Evolutionary conservation across 805 yeast species (phyloP).

Genomic region (Candida qinlingensis): DNA sequence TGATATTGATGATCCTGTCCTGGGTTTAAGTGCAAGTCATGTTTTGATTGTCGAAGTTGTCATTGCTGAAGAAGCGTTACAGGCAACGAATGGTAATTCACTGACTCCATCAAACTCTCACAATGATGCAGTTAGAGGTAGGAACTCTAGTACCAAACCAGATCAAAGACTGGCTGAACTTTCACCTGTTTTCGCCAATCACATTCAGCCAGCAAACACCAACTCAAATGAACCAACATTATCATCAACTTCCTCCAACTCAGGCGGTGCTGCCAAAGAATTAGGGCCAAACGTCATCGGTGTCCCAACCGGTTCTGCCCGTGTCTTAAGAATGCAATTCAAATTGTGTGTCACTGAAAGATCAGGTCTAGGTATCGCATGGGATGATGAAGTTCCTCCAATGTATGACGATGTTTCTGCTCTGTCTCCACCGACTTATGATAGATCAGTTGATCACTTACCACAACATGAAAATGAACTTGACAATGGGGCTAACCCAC

Average conservation of each 20-base stretch:
- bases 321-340: slow-evolving; percentile 93
- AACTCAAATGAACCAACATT: slow-evolving; percentile 15
- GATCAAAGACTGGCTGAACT: slow-evolving; percentile 40
- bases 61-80: slow-evolving; percentile 85
- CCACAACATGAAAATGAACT: slow-evolving; percentile 9
- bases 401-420: slow-evolving; percentile 81
- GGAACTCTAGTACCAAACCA: slow-evolving; percentile 13
- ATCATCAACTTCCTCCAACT: not conserved
- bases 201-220: slow-evolving; percentile 22
- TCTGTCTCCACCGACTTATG: slow-evolving; percentile 83
- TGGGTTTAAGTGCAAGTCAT: slow-evolving; percentile 76
- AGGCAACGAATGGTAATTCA: slow-evolving; percentile 30
- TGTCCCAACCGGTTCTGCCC: slow-evolving; percentile 89
- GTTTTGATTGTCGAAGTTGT: slow-evolving; percentile 78
- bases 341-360: slow-evolving; percentile 78
- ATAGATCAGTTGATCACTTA: slow-evolving; percentile 20
- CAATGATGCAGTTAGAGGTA: slow-evolving; percentile 5
- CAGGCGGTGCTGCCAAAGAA: not conserved
- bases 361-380: slow-evolving; percentile 91
- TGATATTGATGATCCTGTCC: slow-evolving; percentile 75
- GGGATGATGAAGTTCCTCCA: slow-evolving; percentile 99
- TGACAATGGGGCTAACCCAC: slow-evolving; percentile 18
- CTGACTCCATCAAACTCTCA: slow-evolving; percentile 29
- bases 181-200: slow-evolving; percentile 38
- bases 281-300: slow-evolving; percentile 34